A percentile compares a stretch with the other conserved stretches of the same genome.
Evolutionary conservation across 192 early-diverging fungal species (phyloP).

Genomic region (Coemansia umbellata): DNA sequence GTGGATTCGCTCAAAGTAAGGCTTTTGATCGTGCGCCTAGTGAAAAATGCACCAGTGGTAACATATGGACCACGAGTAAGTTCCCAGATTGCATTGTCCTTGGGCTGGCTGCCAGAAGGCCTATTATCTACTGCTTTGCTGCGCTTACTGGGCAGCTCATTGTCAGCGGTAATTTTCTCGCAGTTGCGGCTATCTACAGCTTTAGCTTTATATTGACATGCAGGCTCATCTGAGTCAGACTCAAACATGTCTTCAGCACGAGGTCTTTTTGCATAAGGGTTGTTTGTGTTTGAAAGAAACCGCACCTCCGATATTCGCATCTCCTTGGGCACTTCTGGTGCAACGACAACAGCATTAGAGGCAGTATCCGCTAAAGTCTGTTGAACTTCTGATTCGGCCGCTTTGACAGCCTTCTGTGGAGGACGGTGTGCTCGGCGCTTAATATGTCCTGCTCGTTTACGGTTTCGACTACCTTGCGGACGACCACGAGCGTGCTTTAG

Average conservation of each 20-base stretch:
- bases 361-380: neutral
- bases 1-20: conserved; percentile 43
- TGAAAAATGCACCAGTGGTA: conserved; percentile 47
- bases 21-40: conserved; percentile 39
- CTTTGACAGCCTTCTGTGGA: neutral
- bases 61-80: conserved; percentile 35
- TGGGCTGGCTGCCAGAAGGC: neutral
- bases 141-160: neutral
- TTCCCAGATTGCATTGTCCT: conserved; percentile 28
- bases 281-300: conserved; percentile 6
- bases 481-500: conserved; percentile 10
- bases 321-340: conserved; percentile 27
- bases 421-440: conserved; percentile 9
- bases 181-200: too few relatives aligned
- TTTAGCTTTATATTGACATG: too few relatives aligned
- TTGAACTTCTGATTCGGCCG: neutral
- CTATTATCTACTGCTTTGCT: neutral
- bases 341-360: neutral
- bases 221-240: neutral
- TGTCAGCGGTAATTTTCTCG: too few relatives aligned
- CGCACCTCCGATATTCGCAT: conserved; percentile 33
- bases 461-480: conserved; percentile 26
- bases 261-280: conserved; percentile 33
- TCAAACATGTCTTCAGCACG: neutral
- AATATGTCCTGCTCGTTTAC: conserved; percentile 28